Evolutionary conservation across 768 basidiomycete genomes (phyloP), one percentile per base, ranked within the genome.

Genomic region (Suillus placidus): DNA sequence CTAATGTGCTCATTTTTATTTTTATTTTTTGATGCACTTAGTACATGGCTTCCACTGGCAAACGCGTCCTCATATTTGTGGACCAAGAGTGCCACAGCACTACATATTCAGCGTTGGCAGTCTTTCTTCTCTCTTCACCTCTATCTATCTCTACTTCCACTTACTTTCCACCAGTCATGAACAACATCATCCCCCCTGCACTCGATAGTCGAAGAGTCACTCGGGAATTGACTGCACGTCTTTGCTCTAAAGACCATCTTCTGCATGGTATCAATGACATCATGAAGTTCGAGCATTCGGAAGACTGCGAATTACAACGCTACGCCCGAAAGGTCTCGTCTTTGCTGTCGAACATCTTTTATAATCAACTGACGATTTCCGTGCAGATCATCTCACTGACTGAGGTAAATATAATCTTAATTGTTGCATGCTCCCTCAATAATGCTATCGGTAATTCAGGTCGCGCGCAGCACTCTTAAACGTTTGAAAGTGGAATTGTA

Each of bases 381-480:
- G 16, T 34, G 47, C 68, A 87, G 86, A 77, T 87, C 61, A 77
- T 87, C 61, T 74, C 79, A 23, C 68, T 87, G 64, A 75, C 81
- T 55, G 85, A 87, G 85, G 86, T 87, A 80, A 76, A 64, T 69
- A 69, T 66, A 64, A 57, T 37, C 26, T 42, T 52, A 6, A 35
- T 54, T 9, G 2, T n/a, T 8, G 16, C n/a, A 38, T 2, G 49
- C 16, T 60, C 49, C 23, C 30, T 14, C 7, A 8, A n/a, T 63
- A 34, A 58, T 20, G 0, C 23, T 45, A 10, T 20, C 4, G 8
- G 51, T 54, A 42, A 49, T 16, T 18, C 64, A 87, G 86, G 76
- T 83, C 52, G 82, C 84, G 34, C 79, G 81, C 65, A 78, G 74
- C 62, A 85, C 85, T 7, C 81, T 87, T 57, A 75, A 73, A 64